These are phyloP conservation scores for Thelonectria blattea DNA, from an alignment of 2,329 filamentous ascomycete genomes.

Conservation along the genomic window DNA sequence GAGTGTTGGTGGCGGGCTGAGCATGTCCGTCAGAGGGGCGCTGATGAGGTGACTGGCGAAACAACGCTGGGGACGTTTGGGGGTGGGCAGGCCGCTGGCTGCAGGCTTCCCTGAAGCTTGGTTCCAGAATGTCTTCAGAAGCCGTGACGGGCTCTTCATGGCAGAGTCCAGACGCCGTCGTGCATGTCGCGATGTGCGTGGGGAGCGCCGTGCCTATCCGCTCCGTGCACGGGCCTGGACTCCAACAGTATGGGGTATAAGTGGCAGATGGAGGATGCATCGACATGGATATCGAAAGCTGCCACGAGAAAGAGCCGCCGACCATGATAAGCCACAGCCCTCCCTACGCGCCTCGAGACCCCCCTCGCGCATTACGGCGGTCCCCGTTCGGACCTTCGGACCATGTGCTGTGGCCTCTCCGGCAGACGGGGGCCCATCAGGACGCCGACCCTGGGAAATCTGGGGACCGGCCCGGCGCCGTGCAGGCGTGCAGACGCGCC, in stretches of 20 bases:
- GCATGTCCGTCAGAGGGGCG: not conserved
- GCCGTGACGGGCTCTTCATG: not conserved
- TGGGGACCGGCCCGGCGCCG: conserved; percentile 33
- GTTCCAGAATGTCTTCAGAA: conserved; percentile 38
- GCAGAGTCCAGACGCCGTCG: conserved; percentile 19
- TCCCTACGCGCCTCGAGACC: conserved; percentile 2
- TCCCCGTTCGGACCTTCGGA: conserved; percentile 28
- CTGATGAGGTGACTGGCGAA: conserved; percentile 14
- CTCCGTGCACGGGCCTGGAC: conserved; percentile 21
- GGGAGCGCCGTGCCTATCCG: conserved; percentile 22
- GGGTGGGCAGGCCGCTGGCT: too few species aligned
- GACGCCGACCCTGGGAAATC: conserved; percentile 3
- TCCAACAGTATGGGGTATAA: conserved; percentile 25
- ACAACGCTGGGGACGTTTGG: too few species aligned
- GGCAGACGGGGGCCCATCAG: conserved; percentile 12
- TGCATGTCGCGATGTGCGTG: conserved; percentile 10
- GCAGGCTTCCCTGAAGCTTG: conserved; percentile 15
- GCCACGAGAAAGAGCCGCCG: conserved; percentile 30
- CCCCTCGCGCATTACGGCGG: conserved; percentile 23
- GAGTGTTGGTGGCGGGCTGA: conserved; percentile 3
- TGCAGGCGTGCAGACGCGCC: conserved; percentile 16
- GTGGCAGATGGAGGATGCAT: conserved; percentile 11
- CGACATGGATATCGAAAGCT: conserved; percentile 16
- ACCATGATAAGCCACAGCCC: conserved; percentile 23
- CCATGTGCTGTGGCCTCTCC: conserved; percentile 8